Percentiles rank a stretch among this genome's conserved stretches.
Evolutionary conservation across 2,329 filamentous ascomycete species (phyloP).

Genomic region (Cryphonectria carpinicola): DNA sequence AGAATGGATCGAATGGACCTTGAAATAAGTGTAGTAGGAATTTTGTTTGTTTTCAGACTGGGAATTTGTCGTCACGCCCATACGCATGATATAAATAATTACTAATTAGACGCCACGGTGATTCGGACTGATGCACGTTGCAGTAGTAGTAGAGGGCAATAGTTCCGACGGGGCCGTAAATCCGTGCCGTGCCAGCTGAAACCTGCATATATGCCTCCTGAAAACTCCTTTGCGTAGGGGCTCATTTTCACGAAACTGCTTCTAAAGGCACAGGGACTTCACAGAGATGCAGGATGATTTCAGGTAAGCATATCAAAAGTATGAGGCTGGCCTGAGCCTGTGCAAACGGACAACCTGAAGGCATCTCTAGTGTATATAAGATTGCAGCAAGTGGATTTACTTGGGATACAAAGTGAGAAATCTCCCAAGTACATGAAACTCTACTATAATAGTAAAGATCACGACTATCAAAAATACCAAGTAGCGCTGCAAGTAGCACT

Average conservation of each 20-base stretch:
- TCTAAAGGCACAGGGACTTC: background rate
- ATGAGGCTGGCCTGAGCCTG: background rate
- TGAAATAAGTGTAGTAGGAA: too few species aligned
- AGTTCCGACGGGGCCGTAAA: background rate
- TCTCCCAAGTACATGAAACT: background rate
- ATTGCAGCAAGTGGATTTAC: background rate
- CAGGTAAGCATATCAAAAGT: background rate
- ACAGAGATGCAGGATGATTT: too few species aligned
- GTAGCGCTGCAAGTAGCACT: background rate
- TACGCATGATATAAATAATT: background rate
- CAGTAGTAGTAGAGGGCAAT: background rate
- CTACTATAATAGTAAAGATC: background rate
- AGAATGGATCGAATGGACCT: background rate
- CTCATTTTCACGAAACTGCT: too few species aligned
- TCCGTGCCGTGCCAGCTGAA: background rate
- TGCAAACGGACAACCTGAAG: background rate
- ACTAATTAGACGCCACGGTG: background rate
- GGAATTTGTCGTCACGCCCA: too few species aligned
- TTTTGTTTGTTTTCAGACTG: too few species aligned
- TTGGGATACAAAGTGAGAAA: background rate
- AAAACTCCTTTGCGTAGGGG: background rate
- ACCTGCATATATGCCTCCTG: background rate
- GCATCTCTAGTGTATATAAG: background rate
- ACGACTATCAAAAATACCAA: background rate
- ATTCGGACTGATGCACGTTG: background rate